Base-by-base conservation (phyloP, 2,329 filamentous ascomycete genomes). In the Aspergillus quadricinctus region DNA sequence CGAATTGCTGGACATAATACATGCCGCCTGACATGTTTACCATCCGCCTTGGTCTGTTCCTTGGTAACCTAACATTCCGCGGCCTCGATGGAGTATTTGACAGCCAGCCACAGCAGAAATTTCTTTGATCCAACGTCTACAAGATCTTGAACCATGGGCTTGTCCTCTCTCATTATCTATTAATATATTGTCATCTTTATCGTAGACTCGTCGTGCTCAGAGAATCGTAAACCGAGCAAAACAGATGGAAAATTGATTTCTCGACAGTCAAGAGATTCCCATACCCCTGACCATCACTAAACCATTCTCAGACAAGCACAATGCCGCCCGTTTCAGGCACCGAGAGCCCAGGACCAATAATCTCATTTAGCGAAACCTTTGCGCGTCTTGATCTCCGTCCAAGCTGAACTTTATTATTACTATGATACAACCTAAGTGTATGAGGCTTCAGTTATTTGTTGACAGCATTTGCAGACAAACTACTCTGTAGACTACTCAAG, bases 261-360 rank as follows among this genome's bases (percentile, higher is more conserved):
- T n/a, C 23, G 11, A 17, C 23, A 2, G 23, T 48, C 9, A 11
- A 7, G 23, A 37, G 14, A 17, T 37, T 17, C 14, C 5, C 14
- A n/a, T 17, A 28, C 46, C 52, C 56, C 56, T 55, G 53, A 49
- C 10, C 28, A 17, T 35, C 52, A 25, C 56, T 55, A 57, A 52
- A 9, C 56, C 43, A 5, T 7, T 31, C 31, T 7, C 29, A 49
- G 55, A 27, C 41, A 21, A 21, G 27, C 40, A 50, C 52, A 46
- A 50, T 37, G 48, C 52, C 23, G 41, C 56, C 51, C 56, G 56
- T 57, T 57, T 57, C 56, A 57, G 56, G 55, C 41, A 57, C 55
- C 41, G 52, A 27, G 29, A n/a, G 29, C 11, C 7, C 25, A 31
- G 14, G 21, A 29, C 55, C 40, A 57, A 57, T 54, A 23, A 55